Base-by-base conservation (phyloP, 139 green algal species). In the Chlorella sp. region DNA sequence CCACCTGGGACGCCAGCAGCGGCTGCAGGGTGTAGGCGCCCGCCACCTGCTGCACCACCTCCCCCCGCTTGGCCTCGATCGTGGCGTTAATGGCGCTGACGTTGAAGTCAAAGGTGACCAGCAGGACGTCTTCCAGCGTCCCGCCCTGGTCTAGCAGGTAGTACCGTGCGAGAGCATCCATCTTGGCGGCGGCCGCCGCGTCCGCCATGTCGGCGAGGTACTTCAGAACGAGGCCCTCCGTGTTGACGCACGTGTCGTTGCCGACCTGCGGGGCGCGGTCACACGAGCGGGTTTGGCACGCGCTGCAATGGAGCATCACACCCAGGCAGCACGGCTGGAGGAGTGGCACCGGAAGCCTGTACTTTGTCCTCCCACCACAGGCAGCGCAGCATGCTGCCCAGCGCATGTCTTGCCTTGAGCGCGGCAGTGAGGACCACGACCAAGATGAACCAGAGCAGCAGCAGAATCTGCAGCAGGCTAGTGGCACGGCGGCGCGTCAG, bases 161-260 rank as follows among this genome's bases (percentile, higher is more conserved):
- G 61, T 79, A 79, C 21, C 29, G 41, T 0, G 73, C 73, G 8
- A 79, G 27, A 2, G 73, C 48, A 3, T 45, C 17, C 11, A 35
- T 45, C 33, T 78, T 61, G 60, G 35, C 35, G 12, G 33, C 35
- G 27, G 38, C 43, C 21, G 35, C 25, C 4, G 73, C 36, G 61
- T 27, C 35, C 31, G 17, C 21, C 12, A 70, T 7, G 21, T 23
- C 31, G 2, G 45, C 45, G 21, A 73, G 36, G n/a, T 40, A 27
- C 48, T n/a, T 8, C 15, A 84, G 64, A 31, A 84, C 43, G 21
- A 74, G 64, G 5, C 14, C 27, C 55, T 84, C 79, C 41, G 74
- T 14, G 40, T 84, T 79, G 41, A 17, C 27, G 46, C 73, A 79
- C 61, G 61, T 79, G 73, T 38, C 11, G 53, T 41, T 27, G 15